Percentiles rank a stretch among this genome's conserved stretches.
Evolutionary conservation across 257 asterid species (phyloP).

Genomic region (Oldenlandia corymbosa): DNA sequence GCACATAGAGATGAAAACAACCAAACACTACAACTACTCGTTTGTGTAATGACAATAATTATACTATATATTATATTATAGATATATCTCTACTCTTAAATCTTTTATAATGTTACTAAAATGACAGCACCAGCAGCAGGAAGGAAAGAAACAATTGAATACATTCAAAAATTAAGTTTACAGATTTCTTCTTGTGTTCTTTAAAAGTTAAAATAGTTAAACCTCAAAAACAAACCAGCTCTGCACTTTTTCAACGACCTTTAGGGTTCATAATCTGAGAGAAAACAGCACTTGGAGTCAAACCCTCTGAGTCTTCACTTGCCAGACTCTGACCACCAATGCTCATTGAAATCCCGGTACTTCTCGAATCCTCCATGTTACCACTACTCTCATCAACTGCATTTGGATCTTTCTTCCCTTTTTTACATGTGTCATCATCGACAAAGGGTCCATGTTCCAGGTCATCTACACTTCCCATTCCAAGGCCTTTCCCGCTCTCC

Average conservation of each 20-base stretch:
- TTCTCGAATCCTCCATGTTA: conserved; percentile 60
- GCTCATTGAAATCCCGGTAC: conserved; percentile 87
- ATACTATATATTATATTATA: too few relatives aligned
- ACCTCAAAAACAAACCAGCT: neutral
- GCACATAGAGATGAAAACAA: too few relatives aligned
- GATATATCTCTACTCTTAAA: too few relatives aligned
- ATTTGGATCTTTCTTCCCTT: conserved; percentile 55
- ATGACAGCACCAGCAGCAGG: too few relatives aligned
- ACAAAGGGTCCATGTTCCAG: conserved; percentile 31
- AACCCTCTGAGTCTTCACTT: conserved; percentile 79
- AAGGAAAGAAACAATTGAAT: too few relatives aligned
- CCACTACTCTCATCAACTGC: conserved; percentile 50
- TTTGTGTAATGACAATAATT: too few relatives aligned
- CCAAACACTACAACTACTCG: too few relatives aligned
- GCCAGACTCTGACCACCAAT: conserved; percentile 86
- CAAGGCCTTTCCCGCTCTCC: conserved; percentile 64
- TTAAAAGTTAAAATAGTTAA: neutral
- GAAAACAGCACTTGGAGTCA: conserved; percentile 90
- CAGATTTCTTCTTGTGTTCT: conserved; percentile 5
- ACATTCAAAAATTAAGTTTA: neutral
- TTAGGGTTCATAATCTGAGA: conserved; percentile 95
- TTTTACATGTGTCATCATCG: conserved; percentile 36
- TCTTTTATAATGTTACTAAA: too few relatives aligned
- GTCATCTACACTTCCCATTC: conserved; percentile 26
- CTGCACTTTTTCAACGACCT: conserved; percentile 47